Evolutionary conservation across 257 asterid genomes (phyloP), one percentile per base, ranked within the genome.

Genomic region (Salvia hispanica): DNA sequence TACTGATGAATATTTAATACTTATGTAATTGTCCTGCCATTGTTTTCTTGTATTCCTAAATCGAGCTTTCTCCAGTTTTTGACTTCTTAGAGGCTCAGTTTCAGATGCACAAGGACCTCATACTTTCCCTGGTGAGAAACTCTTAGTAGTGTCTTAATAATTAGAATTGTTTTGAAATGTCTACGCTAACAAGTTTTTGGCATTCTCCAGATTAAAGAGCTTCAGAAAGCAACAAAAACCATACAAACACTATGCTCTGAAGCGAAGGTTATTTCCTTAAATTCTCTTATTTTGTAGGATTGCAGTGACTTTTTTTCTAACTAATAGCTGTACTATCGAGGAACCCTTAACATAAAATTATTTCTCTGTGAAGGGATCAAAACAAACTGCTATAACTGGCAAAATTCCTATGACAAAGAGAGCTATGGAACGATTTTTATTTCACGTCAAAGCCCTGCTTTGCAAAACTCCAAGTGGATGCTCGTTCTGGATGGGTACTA

Each of bases 371-470:
- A 74, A 84, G 94, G 97, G 97, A 74, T 68, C 85, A 73, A 90
- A 86, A 77, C 89, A 77, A 82, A 90, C 85, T 62, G 78, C 84
- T 66, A 82, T 90, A 78, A 83, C 94, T 45, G 76, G 88, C 68
- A 90, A 90, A 79, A 79, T 90, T 79, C 97, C 97, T 60, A 81
- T 84, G 12, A 84, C 96, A 52, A 90, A 86, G 88, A 84, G 97
- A 79, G 84, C 97, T 42, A 75, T 90, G 96, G 97, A 90, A 74
- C 85, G 97, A 31, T 90, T 90, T 72, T 65, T 90, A 58, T 90
- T 90, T 79, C 97, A 84, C 68, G 95, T 90, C 71, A 90, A 90
- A 82, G 95, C 89, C 60, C 97, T 90, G 73, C 95, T 90, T 81
- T 84, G 83, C 80, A 64, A 85, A 39, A 79, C 86, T 21, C 79